phyloP scores from a whole-genome alignment of 441 rosid genomes.

The Populus hybrid region DNA sequence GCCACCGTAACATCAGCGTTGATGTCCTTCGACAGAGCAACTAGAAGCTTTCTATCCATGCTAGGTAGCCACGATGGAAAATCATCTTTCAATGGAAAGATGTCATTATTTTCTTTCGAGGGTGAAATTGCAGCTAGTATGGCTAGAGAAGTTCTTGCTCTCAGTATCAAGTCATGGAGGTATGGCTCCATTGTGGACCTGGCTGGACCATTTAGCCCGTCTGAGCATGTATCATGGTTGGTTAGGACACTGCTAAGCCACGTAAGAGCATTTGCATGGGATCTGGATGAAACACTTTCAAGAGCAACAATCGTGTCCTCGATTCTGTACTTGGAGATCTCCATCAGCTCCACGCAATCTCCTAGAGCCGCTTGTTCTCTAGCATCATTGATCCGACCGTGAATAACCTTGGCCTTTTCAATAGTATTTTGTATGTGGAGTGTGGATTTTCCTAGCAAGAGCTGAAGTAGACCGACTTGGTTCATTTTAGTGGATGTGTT shows the following conservation, averaged over 20 bases:
- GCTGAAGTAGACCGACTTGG: slow-evolving; percentile 33
- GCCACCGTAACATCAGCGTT: slow-evolving; percentile 55
- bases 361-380: slow-evolving; percentile 37
- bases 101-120: slow-evolving; percentile 3
- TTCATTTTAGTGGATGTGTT: slow-evolving; percentile 17
- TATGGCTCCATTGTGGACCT: slow-evolving; percentile 27
- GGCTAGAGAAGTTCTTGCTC: slow-evolving; percentile 49
- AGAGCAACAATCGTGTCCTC: slow-evolving; percentile 40
- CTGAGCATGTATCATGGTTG: slow-evolving; percentile 63
- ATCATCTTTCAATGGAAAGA: slow-evolving; percentile 9
- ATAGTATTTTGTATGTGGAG: slow-evolving; percentile 26
- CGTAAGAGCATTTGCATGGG: slow-evolving; percentile 46
- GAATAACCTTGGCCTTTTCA: slow-evolving; percentile 14
- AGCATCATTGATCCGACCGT: slow-evolving; percentile 32
- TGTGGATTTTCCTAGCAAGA: slow-evolving; percentile 33
- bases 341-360: slow-evolving; percentile 62
- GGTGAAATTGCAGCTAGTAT: slow-evolving; percentile 41
- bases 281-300: slow-evolving; percentile 20
- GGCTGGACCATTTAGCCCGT: slow-evolving; percentile 38
- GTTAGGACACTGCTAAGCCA: slow-evolving; percentile 76
- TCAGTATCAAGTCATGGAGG: slow-evolving; percentile 38
- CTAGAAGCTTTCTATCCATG: slow-evolving; percentile 45
- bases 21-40: slow-evolving; percentile 26
- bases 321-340: slow-evolving; percentile 48
- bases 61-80: slow-evolving; percentile 58